phyloP scores from a whole-genome alignment of 768 basidiomycete species.

The Amanita brunnescens region DNA sequence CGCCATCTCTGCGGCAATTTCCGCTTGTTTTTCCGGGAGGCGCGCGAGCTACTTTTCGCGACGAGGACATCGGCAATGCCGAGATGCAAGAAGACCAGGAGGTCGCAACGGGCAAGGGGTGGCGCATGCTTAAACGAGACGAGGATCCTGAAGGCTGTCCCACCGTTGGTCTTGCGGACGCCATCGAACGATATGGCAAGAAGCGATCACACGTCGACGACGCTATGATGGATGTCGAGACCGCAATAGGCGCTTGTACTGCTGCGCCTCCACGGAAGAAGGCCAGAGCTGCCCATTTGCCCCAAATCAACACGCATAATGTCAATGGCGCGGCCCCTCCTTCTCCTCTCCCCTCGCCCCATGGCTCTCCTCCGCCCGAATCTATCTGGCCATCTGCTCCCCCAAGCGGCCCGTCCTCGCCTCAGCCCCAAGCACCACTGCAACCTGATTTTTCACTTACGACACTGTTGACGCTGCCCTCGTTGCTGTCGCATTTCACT shows the following conservation, averaged over 20 bases:
- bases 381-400: constrained; percentile 75
- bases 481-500: constrained; percentile 74
- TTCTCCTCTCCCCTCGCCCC: constrained; percentile 78
- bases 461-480: constrained; percentile 79
- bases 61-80: constrained; percentile 53
- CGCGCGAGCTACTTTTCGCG: constrained; percentile 69
- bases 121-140: constrained; percentile 68
- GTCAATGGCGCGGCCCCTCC: constrained; percentile 72
- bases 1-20: constrained; percentile 63
- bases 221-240: constrained; percentile 42
- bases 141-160: constrained; percentile 40
- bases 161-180: constrained; percentile 63
- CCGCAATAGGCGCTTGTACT: constrained; percentile 32
- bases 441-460: constrained; percentile 79
- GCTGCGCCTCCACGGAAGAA: constrained; percentile 70
- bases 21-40: constrained; percentile 78
- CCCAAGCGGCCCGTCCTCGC: constrained; percentile 70
- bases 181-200: constrained; percentile 82
- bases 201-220: constrained; percentile 64
- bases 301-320: constrained; percentile 55
- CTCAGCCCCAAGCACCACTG: constrained; percentile 58
- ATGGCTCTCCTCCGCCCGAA: constrained; percentile 73
- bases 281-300: constrained; percentile 50
- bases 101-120: constrained; percentile 55
- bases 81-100: constrained; percentile 70